Conservation (phyloP, 2,329 filamentous ascomycete species). For the Aquanectria penicillioides region DNA sequence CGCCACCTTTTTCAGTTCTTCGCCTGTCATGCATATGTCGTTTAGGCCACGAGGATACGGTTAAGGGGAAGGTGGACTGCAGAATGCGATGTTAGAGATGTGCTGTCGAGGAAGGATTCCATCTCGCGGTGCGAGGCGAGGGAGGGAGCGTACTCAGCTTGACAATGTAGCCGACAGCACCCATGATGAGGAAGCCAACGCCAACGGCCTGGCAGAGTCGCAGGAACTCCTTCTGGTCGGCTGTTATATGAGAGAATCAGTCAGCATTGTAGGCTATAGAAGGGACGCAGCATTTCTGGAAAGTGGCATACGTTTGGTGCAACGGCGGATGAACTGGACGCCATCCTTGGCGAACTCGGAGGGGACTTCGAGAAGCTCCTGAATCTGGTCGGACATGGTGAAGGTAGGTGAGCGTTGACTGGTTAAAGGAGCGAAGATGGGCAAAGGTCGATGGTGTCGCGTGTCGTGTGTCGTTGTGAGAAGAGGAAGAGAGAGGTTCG, state of each 20-base stretch:
- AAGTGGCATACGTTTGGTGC: slow-evolving; percentile 67
- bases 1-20: background rate
- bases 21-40: background rate
- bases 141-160: slow-evolving; percentile 68
- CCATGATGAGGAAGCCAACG: slow-evolving; percentile 76
- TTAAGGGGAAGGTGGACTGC: slow-evolving; percentile 76
- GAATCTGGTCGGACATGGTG: slow-evolving; percentile 72
- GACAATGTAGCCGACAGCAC: slow-evolving; percentile 75
- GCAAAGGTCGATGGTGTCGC: background rate
- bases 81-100: background rate
- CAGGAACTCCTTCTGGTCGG: slow-evolving; percentile 56
- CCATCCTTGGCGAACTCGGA: slow-evolving; percentile 71
- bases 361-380: slow-evolving; percentile 76
- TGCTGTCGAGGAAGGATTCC: slow-evolving; percentile 20
- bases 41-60: slow-evolving; percentile 67
- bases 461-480: slow-evolving; percentile 10
- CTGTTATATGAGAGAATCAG: slow-evolving; percentile 32
- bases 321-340: slow-evolving; percentile 69
- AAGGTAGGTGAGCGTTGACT: background rate
- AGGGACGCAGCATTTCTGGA: too few species aligned
- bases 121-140: background rate
- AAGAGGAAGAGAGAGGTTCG: slow-evolving; percentile 3
- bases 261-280: slow-evolving; percentile 7
- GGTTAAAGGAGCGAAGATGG: slow-evolving; percentile 4
- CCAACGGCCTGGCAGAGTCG: slow-evolving; percentile 68